Evolutionary conservation across 192 early-diverging fungal species (phyloP).

Genomic region (Cetraspora pellucida): DNA sequence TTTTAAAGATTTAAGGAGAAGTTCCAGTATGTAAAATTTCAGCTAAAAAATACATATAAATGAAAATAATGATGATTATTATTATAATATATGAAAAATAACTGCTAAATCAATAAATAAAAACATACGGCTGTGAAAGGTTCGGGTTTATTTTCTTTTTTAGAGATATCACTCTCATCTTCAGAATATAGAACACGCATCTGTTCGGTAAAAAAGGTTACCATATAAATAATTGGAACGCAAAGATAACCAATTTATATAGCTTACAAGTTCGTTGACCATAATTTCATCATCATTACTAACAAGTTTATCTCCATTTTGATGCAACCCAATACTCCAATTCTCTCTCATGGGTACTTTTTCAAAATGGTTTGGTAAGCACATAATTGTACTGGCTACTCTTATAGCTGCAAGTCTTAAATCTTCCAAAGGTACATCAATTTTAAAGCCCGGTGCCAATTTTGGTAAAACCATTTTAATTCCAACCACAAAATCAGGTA

Average conservation of each 20-base stretch:
- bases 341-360: constrained; percentile 55
- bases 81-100: no score
- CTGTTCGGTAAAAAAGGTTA: not conserved
- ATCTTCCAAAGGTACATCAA: constrained; percentile 57
- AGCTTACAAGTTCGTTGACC: constrained; percentile 54
- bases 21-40: constrained; percentile 68
- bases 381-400: constrained; percentile 65
- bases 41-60: constrained; percentile 43
- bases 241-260: not conserved
- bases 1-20: constrained; percentile 66
- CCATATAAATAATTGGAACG: not conserved
- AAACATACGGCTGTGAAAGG: constrained; percentile 44
- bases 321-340: constrained; percentile 52
- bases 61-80: no score
- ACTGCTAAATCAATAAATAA: not conserved
- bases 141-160: constrained; percentile 34
- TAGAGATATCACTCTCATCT: constrained; percentile 38
- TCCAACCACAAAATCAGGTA: constrained; percentile 73
- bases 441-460: constrained; percentile 41
- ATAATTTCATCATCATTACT: constrained; percentile 51
- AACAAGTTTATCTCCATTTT: constrained; percentile 41
- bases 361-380: constrained; percentile 72
- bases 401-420: constrained; percentile 68
- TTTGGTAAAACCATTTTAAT: constrained; percentile 64
- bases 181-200: constrained; percentile 50